Base-by-base conservation (phyloP, 192 early-diverging fungal genomes). In the Backusella circina region DNA sequence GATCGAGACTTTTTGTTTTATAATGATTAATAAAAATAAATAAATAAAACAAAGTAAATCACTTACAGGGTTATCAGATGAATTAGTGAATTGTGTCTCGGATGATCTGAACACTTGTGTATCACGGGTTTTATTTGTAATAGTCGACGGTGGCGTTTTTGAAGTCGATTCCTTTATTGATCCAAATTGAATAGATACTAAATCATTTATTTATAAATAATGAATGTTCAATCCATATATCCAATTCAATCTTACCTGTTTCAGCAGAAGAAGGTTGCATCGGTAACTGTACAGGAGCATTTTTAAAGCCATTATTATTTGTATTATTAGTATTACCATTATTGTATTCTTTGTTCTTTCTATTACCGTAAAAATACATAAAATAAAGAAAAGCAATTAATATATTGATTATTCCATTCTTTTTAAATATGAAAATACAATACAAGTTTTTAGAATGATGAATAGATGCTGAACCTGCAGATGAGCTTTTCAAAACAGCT, bases 101-200 rank as follows among this genome's bases (percentile, higher is more conserved):
- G 73, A 65, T 38, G 54, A 26, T 21, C 54, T 41, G 26, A 67
- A 31, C 15, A 66, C 30, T 41, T 37, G 69, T 32, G 37, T 32
- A 13, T 79, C 51, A 33, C 80, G 54, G 8, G 50, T 71, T 67
- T 79, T 77, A 51, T 44, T 70, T 30, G 73, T 69, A 47, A 9
- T 26, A 10, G 23, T 15, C 16, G 47, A 15, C 1, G n/a, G 47
- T 50, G 47, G 47, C 47, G 47, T 61, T 61, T 78, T 71, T 13
- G 73, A 47, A 31, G 82, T 51, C 10, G 54, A 28, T 51, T 86
- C 76, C 38, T 67, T 67, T 44, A 74, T 74, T 30, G 73, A 74
- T 37, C 73, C 73, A 74, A 74, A 74, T 28, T 67, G 73, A 41
- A 74, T 74, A n/a, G 73, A 39, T 30, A 35, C 73, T 61, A 61